Evolutionary conservation across 805 yeast genomes (phyloP), one percentile per base, ranked within the genome.

Genomic region (Candida sakaeoensis): DNA sequence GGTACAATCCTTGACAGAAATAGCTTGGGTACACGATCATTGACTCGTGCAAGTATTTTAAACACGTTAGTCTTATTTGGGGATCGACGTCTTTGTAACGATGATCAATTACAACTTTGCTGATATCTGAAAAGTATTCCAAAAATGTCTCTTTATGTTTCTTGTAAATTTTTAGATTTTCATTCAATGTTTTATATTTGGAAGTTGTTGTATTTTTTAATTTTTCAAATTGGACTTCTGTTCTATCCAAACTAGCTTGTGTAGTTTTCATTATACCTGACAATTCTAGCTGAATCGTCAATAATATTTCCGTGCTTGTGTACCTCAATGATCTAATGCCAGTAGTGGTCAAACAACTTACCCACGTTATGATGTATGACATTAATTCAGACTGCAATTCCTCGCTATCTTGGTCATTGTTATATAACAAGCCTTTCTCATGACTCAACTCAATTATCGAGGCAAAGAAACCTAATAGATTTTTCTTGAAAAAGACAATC

Each of bases 61-160:
- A 66, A 40, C 95, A 83, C 42, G 82, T 88, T 22, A 74, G 72
- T 49, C 97, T 72, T 25, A 90, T 84, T 5, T 58, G 55, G 5
- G 81, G 76, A 53, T 87, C 95, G 10, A 82, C 71, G 57, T 90
- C 97, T 47, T 89, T 79, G 55, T 85, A 85, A 48, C 97, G 68
- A 52, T 82, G 86, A 8, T 79, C 75, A 55, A 87, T 85, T 7
- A 82, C 74, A 2, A 82, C 70, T 47, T 76, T 79, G 23, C 80
- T 74, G 8, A 85, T 72, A 46, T 87, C 95, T 41, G 72, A 76
- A 28, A 85, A 68, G 40, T 77, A 76, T 38, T 71, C 79, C 26
- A 72, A 75, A 3, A 82, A 51, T 1, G 75, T 72, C n/a, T 63
- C 62, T 39, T 75, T 75, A 44, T 82, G 81, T 7, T 57, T 63